A percentile compares a stretch with the other conserved stretches of the same genome.
Conservation (phyloP, 1,139 yeast genomes). For the Pichia sp. region DNA sequence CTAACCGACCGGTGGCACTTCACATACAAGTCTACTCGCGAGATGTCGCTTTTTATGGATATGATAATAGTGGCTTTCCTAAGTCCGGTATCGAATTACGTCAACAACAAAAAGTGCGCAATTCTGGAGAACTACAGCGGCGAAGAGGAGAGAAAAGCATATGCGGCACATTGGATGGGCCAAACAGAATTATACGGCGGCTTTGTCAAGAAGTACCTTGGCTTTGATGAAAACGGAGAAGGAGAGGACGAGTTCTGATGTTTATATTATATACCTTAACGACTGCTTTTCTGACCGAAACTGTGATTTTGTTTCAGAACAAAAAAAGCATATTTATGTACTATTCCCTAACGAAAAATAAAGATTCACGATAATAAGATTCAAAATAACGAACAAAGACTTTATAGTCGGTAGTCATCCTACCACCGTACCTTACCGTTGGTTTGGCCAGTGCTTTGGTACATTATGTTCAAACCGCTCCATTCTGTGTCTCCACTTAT, state of each 20-base stretch:
- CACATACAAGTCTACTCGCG: background rate
- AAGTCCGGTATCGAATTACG: slow-evolving; percentile 18
- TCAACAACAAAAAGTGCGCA: slow-evolving; percentile 18
- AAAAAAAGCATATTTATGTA: background rate
- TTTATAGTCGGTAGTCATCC: background rate
- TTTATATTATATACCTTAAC: background rate
- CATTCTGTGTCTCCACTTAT: slow-evolving; percentile 30
- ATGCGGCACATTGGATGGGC: slow-evolving; percentile 17
- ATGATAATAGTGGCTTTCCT: slow-evolving; percentile 18
- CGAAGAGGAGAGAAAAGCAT: slow-evolving; percentile 15
- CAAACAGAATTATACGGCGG: slow-evolving; percentile 18
- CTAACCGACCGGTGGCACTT: background rate
- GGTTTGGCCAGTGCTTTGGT: slow-evolving; percentile 3
- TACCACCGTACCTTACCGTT: slow-evolving; percentile 14
- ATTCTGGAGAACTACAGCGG: slow-evolving; percentile 15
- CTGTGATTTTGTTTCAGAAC: background rate
- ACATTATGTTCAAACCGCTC: slow-evolving; percentile 7
- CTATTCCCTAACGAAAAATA: background rate
- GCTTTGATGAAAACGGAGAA: slow-evolving; percentile 8
- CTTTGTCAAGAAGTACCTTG: slow-evolving; percentile 17
- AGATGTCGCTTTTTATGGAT: slow-evolving; percentile 18
- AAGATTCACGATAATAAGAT: background rate
- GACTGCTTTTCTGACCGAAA: background rate
- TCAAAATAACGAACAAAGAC: no score
- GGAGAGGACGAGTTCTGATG: slow-evolving; percentile 5